A percentile compares a stretch with the other conserved stretches of the same genome.
phyloP scores from a whole-genome alignment of 1,284 basidiomycete species.

The Heterobasidion parviporum region DNA sequence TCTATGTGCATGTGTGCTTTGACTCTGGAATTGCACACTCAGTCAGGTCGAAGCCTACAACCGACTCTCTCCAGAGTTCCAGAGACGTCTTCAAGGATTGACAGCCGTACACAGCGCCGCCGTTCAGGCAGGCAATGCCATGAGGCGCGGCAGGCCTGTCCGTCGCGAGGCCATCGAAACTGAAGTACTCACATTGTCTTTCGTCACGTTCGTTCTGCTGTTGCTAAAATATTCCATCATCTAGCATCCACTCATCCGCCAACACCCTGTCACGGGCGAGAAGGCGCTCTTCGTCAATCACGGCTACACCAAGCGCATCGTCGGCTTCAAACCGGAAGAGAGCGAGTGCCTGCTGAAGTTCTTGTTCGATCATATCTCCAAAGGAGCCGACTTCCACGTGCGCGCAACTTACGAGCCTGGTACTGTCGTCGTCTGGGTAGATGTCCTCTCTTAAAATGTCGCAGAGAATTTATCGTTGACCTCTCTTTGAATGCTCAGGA shows the following conservation, averaged over 20 bases:
- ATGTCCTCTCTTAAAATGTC: constrained; percentile 10
- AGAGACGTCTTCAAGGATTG: constrained; percentile 55
- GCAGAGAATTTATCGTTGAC: neutral
- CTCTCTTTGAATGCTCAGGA: constrained; percentile 23
- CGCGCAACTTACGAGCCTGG: constrained; percentile 35
- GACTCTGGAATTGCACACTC: no score
- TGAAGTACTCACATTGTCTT: constrained; percentile 23
- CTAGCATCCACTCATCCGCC: constrained; percentile 43
- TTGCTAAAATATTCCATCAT: neutral
- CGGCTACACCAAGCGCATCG: constrained; percentile 55
- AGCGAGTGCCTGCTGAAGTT: constrained; percentile 57
- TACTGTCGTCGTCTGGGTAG: constrained; percentile 41
- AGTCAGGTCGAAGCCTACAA: constrained; percentile 54
- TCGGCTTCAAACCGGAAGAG: constrained; percentile 63
- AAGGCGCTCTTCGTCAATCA: constrained; percentile 62
- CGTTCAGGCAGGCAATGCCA: constrained; percentile 48
- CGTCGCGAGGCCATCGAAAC: constrained; percentile 56
- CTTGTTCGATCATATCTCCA: constrained; percentile 46
- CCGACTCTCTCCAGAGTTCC: constrained; percentile 61
- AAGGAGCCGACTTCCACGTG: constrained; percentile 38
- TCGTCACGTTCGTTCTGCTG: neutral
- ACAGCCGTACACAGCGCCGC: constrained; percentile 58
- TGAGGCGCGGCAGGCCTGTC: constrained; percentile 43
- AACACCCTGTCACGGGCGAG: constrained; percentile 60
- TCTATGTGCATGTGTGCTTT: no score